Evolutionary conservation across 768 basidiomycete species (phyloP), one percentile per base, ranked within the genome.

Genomic region (Galerina marginata): DNA sequence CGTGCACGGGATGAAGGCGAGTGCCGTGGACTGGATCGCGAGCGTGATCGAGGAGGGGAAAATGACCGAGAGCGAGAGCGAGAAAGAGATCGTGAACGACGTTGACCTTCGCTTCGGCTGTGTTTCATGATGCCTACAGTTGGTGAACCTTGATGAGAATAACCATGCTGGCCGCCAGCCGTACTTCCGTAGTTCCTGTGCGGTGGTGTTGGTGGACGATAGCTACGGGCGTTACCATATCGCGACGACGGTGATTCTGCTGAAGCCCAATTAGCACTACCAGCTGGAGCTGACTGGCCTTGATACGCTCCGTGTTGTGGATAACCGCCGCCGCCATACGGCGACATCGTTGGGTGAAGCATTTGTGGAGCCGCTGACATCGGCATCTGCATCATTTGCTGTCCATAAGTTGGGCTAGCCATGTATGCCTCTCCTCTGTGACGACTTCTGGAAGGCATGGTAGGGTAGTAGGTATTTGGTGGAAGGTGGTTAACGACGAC

Each of bases 231-330:
- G 6, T 29, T 29, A 29, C 29, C 29, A 6, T 29, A 29, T 3
- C 6, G 29, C 29, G 29, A 29, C 6, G 29, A 2, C 29, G 29
- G 29, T 7, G 29, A 33, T 7, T 7, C 29, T 26, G 51, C 39
- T 23, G 42, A 40, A 25, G 37, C 15, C 9, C 39, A 20, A 20
- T 40, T 39, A 15, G 51, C 42, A 7, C 38, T 26, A 12, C 38
- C 38, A 23, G 42, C 33, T 42, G 51, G 51, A 42, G 29, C 51
- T 4, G 38, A 26, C n/a, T 47, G 46, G 11, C 20, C 7, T 23
- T 15, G 51, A 42, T 53, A 53, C 37, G 51, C n/a, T n/a, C 51
- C 51, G 23, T 42, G 26, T 51, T 51, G 50, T 20, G 36, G 36
- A 14, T 53, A 53, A 2, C 23, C 51, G 29, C 38, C 50, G 46